Conservation (phyloP, 1,139 yeast genomes). For the Pichiaceae sp. region DNA sequence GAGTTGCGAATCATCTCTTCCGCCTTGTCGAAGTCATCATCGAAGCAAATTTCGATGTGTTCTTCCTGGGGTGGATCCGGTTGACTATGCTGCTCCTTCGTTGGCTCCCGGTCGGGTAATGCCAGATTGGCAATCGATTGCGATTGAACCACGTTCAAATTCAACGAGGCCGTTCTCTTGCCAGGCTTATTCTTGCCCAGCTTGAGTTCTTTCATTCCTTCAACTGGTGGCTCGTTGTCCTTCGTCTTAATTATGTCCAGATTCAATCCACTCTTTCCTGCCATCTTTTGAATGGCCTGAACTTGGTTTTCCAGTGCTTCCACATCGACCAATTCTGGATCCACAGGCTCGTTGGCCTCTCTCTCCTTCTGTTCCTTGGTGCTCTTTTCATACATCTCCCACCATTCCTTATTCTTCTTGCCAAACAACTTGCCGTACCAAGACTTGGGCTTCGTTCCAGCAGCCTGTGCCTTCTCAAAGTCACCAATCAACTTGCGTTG, state of each 20-base stretch:
- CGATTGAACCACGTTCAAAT: constrained; percentile 9
- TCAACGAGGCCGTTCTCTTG: constrained; percentile 9
- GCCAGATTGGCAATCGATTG: not conserved
- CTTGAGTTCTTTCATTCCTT: constrained; percentile 6
- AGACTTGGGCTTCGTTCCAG: constrained; percentile 33
- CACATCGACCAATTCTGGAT: constrained; percentile 4
- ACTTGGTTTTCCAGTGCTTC: constrained; percentile 6
- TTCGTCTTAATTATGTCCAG: not conserved
- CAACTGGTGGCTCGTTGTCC: not conserved
- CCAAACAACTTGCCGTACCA: constrained; percentile 59
- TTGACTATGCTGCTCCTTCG: constrained; percentile 2
- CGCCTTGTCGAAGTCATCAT: constrained; percentile 13
- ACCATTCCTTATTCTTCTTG: constrained; percentile 82
- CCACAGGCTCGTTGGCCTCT: constrained; percentile 28
- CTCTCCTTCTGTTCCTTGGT: constrained; percentile 23
- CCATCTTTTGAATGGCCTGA: constrained; percentile 5
- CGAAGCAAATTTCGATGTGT: constrained; percentile 22
- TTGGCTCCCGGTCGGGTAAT: not conserved
- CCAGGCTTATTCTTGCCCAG: constrained; percentile 3
- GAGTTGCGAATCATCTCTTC: constrained; percentile 2
- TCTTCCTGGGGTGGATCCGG: not conserved
- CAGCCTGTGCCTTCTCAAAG: constrained; percentile 73
- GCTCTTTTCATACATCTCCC: constrained; percentile 59
- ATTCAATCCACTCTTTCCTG: constrained; percentile 1
- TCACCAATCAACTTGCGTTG: constrained; percentile 76